Evolutionary conservation across 495 filamentous ascomycete species (phyloP).

Genomic region (Lasiosphaeria ovina): DNA sequence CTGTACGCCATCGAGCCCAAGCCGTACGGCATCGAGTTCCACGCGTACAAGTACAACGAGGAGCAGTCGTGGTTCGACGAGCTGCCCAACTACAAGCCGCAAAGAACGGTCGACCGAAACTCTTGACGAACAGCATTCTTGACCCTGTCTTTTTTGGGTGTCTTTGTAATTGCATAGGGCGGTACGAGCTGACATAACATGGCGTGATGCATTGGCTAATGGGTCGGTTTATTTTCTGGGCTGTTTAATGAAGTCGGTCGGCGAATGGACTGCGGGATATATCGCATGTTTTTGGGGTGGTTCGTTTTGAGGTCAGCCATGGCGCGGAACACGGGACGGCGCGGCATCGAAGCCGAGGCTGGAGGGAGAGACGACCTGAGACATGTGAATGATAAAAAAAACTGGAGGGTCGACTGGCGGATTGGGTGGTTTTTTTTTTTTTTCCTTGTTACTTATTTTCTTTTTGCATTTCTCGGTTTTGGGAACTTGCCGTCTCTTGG

Average conservation of each 20-base stretch:
- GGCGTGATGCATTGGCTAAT: background rate
- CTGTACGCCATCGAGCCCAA: conserved; percentile 94
- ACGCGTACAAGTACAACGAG: conserved; percentile 85
- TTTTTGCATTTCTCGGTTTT: background rate
- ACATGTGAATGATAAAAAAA: no score
- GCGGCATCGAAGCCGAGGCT: no score
- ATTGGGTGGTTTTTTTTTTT: background rate
- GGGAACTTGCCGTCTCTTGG: no score
- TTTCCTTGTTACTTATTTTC: background rate
- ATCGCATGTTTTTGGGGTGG: no score
- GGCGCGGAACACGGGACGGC: no score
- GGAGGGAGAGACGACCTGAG: no score
- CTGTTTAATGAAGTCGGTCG: no score
- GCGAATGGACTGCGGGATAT: no score
- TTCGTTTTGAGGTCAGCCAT: no score
- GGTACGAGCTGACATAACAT: background rate
- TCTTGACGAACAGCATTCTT: background rate
- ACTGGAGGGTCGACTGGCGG: no score
- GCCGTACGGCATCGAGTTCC: conserved; percentile 95
- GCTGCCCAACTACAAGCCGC: conserved; percentile 70
- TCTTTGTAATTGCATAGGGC: background rate
- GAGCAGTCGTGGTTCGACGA: conserved; percentile 76
- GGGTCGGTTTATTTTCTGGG: no score
- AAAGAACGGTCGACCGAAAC: conserved; percentile 50
- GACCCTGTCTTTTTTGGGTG: background rate